These are phyloP conservation scores for Naegleria gruberi DNA, from an alignment of 208 protist species.

Conservation along the genomic window DNA sequence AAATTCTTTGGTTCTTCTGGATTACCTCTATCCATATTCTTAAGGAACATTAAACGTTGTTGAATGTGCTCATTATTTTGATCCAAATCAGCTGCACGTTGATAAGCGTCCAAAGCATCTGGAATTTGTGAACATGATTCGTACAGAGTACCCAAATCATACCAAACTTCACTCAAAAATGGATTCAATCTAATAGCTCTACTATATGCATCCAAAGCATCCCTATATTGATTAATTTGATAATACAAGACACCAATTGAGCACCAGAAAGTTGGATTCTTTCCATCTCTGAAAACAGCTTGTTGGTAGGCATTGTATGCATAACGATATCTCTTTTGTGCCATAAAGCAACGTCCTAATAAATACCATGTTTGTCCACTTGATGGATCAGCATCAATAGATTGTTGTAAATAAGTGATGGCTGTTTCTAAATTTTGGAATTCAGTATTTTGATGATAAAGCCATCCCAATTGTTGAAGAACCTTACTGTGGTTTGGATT, in stretches of 20 bases:
- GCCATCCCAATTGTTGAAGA: constrained; percentile 53
- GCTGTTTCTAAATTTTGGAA: constrained; percentile 43
- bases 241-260: constrained; percentile 62
- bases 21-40: constrained; percentile 20
- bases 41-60: constrained; percentile 33
- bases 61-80: constrained; percentile 47
- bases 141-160: constrained; percentile 58
- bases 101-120: constrained; percentile 56
- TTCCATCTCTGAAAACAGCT: constrained; percentile 48
- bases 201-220: constrained; percentile 58
- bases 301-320: constrained; percentile 61
- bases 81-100: constrained; percentile 47
- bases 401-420: constrained; percentile 38
- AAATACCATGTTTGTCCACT: constrained; percentile 61
- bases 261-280: constrained; percentile 62
- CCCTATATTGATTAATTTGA: constrained; percentile 51
- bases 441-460: constrained; percentile 45
- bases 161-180: constrained; percentile 53
- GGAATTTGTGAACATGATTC: constrained; percentile 49
- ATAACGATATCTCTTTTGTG: constrained; percentile 48
- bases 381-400: constrained; percentile 33
- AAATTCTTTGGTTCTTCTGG: background rate
- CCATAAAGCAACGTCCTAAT: constrained; percentile 56
- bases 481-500: constrained; percentile 50
- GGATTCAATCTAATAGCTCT: constrained; percentile 55